Evolutionary conservation across 345 rosid genomes (phyloP).

Genomic region (Rhizophora mangle): DNA sequence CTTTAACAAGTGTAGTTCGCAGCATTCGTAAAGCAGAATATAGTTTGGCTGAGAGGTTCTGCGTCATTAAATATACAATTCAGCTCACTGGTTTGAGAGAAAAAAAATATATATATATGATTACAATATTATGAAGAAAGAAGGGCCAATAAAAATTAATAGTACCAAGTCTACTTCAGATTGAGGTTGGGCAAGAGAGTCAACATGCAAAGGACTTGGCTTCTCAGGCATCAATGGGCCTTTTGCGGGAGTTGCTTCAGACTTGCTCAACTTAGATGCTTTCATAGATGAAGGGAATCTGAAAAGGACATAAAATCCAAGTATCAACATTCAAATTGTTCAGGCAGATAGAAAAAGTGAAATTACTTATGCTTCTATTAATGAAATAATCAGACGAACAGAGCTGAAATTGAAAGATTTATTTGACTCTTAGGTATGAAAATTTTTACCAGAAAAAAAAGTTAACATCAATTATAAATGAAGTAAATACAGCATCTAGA

Average conservation of each 20-base stretch:
- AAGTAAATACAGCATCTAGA: not conserved
- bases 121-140: no score
- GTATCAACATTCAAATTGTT: conserved; percentile 6
- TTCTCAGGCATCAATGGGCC: conserved; percentile 46
- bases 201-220: conserved; percentile 45
- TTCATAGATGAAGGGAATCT: conserved; percentile 74
- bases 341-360: not conserved
- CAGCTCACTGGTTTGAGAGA: conserved; percentile 3
- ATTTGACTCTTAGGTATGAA: not conserved
- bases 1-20: conserved; percentile 71
- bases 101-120: no score
- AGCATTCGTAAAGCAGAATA: conserved; percentile 68
- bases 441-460: not conserved
- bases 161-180: conserved; percentile 66
- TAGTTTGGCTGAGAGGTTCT: conserved; percentile 74
- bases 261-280: conserved; percentile 52
- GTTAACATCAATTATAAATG: not conserved
- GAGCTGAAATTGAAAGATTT: not conserved
- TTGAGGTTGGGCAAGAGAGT: conserved; percentile 38
- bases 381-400: not conserved
- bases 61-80: conserved; percentile 12
- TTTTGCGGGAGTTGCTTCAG: conserved; percentile 64
- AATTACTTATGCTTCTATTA: not conserved
- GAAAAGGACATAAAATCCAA: conserved; percentile 21
- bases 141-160: conserved; percentile 6